phyloP scores from a whole-genome alignment of 169 alveolate species.

The Plasmodium knowlesi region DNA sequence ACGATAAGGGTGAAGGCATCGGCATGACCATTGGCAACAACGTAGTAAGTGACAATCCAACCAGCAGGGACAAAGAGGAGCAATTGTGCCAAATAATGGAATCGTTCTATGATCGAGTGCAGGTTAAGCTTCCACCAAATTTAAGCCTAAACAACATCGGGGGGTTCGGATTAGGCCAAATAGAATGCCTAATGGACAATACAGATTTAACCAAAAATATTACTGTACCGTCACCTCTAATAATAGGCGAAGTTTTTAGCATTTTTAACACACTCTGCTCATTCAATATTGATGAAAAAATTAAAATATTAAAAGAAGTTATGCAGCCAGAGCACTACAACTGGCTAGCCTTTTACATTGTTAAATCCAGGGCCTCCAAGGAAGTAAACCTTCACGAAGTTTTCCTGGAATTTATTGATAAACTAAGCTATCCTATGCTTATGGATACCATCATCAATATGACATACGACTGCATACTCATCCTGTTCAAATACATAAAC shows the following conservation, averaged over 20 bases:
- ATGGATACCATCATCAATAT: constrained; percentile 83
- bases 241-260: constrained; percentile 82
- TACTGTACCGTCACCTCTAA: constrained; percentile 76
- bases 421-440: constrained; percentile 85
- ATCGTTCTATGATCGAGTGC: constrained; percentile 51
- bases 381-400: constrained; percentile 92
- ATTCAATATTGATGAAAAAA: constrained; percentile 83
- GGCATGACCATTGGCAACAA: background rate
- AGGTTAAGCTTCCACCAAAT: constrained; percentile 37
- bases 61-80: constrained; percentile 21
- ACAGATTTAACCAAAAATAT: constrained; percentile 74
- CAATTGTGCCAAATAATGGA: constrained; percentile 9
- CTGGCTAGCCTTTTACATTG: constrained; percentile 92
- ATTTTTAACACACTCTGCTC: constrained; percentile 83
- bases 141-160: constrained; percentile 31
- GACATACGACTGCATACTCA: constrained; percentile 90
- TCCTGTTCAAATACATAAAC: constrained; percentile 84
- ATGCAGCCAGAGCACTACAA: constrained; percentile 86
- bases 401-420: constrained; percentile 87
- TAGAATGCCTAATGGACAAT: constrained; percentile 81
- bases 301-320: constrained; percentile 81
- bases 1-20: background rate
- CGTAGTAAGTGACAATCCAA: background rate
- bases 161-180: constrained; percentile 82
- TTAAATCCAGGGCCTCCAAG: constrained; percentile 92